Evolutionary conservation across 257 asterid species (phyloP).

Genomic region (Lycium barbarum): DNA sequence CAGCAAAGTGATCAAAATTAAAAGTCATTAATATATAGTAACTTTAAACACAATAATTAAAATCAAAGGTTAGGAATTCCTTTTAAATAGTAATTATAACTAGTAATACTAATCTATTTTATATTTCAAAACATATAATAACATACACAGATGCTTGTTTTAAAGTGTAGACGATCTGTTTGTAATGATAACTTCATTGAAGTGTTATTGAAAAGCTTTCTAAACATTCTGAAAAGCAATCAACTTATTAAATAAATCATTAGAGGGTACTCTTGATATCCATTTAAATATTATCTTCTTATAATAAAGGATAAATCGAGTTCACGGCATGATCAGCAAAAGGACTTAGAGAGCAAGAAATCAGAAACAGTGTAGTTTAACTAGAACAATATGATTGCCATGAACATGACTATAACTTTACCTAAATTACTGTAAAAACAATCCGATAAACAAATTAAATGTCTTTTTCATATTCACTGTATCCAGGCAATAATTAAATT

Average conservation of each 20-base stretch:
- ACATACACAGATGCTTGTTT: neutral
- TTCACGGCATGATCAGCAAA: conserved; percentile 28
- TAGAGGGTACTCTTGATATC: neutral
- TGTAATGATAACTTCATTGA: conserved; percentile 20
- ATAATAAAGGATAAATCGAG: conserved; percentile 19
- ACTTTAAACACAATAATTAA: conserved; percentile 23
- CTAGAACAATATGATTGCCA: neutral
- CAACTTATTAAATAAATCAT: neutral
- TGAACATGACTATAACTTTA: neutral
- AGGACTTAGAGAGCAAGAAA: conserved; percentile 9
- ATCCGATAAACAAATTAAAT: neutral
- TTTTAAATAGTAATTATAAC: neutral
- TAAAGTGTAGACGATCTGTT: conserved; percentile 1
- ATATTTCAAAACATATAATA: conserved; percentile 15
- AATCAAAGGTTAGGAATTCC: neutral
- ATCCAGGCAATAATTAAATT: neutral
- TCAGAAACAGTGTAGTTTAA: conserved; percentile 8
- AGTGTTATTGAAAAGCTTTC: conserved; percentile 22
- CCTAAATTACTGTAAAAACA: neutral
- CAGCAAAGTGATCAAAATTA: conserved; percentile 10
- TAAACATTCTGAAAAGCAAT: neutral
- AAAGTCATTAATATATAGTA: neutral
- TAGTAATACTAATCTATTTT: conserved; percentile 7
- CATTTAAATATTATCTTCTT: neutral
- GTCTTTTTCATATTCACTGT: neutral